phyloP scores from a whole-genome alignment of 2,329 filamentous ascomycete genomes.

The Zelopaecilomyces penicillatus region DNA sequence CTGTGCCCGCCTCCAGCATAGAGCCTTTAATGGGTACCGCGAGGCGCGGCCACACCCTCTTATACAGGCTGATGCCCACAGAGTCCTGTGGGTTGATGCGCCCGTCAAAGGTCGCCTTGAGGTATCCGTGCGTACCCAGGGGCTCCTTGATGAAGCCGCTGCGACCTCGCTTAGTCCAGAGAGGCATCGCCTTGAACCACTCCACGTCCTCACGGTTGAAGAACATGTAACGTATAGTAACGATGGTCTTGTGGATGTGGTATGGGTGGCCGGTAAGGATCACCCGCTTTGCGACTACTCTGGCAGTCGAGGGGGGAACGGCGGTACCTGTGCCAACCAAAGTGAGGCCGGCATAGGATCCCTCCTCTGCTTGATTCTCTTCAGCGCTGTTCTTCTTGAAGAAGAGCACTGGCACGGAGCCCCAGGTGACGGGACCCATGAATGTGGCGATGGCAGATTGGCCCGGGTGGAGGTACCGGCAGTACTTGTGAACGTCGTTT shows the following conservation, averaged over 20 bases:
- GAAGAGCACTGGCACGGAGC: slow-evolving; percentile 80
- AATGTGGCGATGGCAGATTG: slow-evolving; percentile 84
- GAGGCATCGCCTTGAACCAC: slow-evolving; percentile 93
- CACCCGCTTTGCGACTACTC: slow-evolving; percentile 87
- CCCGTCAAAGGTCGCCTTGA: slow-evolving; percentile 96
- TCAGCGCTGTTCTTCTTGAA: slow-evolving; percentile 56
- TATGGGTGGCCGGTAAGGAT: slow-evolving; percentile 93
- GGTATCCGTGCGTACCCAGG: slow-evolving; percentile 96
- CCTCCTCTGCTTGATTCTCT: slow-evolving; percentile 36
- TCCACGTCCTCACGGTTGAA: slow-evolving; percentile 92
- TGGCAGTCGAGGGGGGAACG: slow-evolving; percentile 63
- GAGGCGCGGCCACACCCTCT: slow-evolving; percentile 71
- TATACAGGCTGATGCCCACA: slow-evolving; percentile 82
- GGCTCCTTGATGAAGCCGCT: slow-evolving; percentile 90
- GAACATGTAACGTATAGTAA: slow-evolving; percentile 99
- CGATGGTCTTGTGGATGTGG: slow-evolving; percentile 97
- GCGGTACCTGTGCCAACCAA: slow-evolving; percentile 84
- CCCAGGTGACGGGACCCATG: slow-evolving; percentile 87
- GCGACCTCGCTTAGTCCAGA: slow-evolving; percentile 87
- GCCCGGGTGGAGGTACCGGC: slow-evolving; percentile 83
- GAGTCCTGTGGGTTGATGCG: slow-evolving; percentile 94
- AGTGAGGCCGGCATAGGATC: slow-evolving; percentile 45
- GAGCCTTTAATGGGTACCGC: slow-evolving; percentile 41
- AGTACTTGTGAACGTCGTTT: slow-evolving; percentile 96
- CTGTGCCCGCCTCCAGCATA: slow-evolving; percentile 28